Evolutionary conservation across 139 green algal genomes (phyloP).

Genomic region (Micromonas commoda): DNA sequence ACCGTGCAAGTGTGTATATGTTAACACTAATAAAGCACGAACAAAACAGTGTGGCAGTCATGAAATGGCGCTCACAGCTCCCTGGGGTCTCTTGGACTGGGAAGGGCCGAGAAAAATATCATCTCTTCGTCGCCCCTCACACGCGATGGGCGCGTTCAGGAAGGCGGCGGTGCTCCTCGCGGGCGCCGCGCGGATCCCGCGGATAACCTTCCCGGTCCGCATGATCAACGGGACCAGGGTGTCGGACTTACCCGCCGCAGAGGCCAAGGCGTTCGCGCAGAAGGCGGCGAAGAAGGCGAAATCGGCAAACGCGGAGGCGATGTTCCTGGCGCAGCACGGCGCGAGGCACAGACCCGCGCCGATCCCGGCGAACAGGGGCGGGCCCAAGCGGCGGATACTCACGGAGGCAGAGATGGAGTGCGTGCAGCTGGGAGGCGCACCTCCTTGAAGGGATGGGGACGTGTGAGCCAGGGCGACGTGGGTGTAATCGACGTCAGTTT

Average conservation of each 20-base stretch:
- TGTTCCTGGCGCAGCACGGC: background rate
- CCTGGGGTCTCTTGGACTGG: too few relatives aligned
- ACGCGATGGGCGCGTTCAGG: background rate
- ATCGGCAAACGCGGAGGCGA: too few relatives aligned
- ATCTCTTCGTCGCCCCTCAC: background rate
- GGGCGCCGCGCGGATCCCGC: too few relatives aligned
- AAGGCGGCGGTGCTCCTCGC: background rate
- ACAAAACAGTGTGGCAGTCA: too few relatives aligned
- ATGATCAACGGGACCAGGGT: background rate
- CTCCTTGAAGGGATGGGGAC: background rate
- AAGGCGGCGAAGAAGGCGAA: background rate
- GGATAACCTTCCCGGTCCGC: background rate
- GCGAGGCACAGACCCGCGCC: too few relatives aligned
- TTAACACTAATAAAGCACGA: too few relatives aligned
- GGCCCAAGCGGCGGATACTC: background rate
- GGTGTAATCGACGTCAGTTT: too few relatives aligned
- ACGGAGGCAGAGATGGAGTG: background rate
- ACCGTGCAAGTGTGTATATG: too few relatives aligned
- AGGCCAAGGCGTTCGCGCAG: background rate
- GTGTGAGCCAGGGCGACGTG: too few relatives aligned
- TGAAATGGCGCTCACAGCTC: too few relatives aligned
- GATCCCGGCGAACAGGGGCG: background rate
- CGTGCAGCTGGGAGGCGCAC: background rate
- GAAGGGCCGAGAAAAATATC: too few relatives aligned
- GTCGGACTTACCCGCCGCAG: background rate